phyloP scores from a whole-genome alignment of 2,329 filamentous ascomycete species.

The Sclerotinia subarctica region DNA sequence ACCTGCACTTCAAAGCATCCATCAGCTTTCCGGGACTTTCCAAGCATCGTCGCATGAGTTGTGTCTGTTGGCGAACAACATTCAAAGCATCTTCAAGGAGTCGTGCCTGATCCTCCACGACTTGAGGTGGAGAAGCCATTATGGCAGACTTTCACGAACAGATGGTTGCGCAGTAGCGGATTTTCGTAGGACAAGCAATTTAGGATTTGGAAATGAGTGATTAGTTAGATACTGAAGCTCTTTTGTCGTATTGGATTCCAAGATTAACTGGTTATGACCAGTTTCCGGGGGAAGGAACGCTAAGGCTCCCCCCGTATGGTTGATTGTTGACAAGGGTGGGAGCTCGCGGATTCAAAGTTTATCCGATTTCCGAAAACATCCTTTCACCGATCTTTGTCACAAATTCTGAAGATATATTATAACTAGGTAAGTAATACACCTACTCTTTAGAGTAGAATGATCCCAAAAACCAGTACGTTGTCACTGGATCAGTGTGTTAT shows the following conservation, averaged over 20 bases:
- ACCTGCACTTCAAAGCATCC: conserved; percentile 99
- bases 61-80: conserved; percentile 95
- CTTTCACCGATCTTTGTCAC: background rate
- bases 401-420: too few species aligned
- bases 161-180: conserved; percentile 31
- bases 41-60: conserved; percentile 94
- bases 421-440: too few species aligned
- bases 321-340: conserved; percentile 8
- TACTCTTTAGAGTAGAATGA: too few species aligned
- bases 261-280: conserved; percentile 14
- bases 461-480: too few species aligned
- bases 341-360: background rate
- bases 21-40: conserved; percentile 98
- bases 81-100: conserved; percentile 95
- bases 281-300: conserved; percentile 20
- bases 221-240: conserved; percentile 1
- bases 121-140: conserved; percentile 53
- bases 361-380: background rate
- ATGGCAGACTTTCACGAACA: conserved; percentile 27
- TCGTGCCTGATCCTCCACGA: conserved; percentile 78
- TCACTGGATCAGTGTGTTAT: background rate
- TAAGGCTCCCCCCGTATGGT: conserved; percentile 14
- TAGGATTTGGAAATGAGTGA: background rate
- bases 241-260: conserved; percentile 10
- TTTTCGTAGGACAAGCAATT: conserved; percentile 28